phyloP scores from a whole-genome alignment of 2,329 filamentous ascomycete genomes.

The Exophiala phaeomuriformis region DNA sequence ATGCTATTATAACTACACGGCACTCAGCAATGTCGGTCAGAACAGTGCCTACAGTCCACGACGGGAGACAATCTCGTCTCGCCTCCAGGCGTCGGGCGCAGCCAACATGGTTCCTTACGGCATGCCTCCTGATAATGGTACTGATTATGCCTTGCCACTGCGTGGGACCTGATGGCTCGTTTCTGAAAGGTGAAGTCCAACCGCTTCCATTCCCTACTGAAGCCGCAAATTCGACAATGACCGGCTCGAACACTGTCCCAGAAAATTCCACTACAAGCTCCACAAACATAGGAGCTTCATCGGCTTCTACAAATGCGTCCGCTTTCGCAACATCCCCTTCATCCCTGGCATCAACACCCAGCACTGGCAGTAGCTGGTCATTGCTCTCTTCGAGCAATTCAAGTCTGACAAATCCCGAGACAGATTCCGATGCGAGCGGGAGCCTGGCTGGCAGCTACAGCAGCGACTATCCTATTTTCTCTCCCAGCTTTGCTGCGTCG shows the following conservation, averaged over 20 bases:
- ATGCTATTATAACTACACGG: background rate
- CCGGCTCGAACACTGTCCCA: background rate
- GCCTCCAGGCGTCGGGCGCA: background rate
- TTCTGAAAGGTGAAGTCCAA: background rate
- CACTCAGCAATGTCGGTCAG: background rate
- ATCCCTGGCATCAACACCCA: too few relatives aligned
- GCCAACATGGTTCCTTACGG: background rate
- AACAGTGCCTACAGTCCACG: background rate
- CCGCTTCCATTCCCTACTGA: background rate
- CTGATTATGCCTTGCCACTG: background rate
- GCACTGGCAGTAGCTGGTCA: too few relatives aligned
- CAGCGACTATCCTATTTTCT: too few relatives aligned
- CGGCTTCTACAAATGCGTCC: too few relatives aligned
- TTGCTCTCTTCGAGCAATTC: too few relatives aligned
- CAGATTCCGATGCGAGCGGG: too few relatives aligned
- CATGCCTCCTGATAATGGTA: background rate
- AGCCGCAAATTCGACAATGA: slow-evolving; percentile 1
- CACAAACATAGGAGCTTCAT: background rate
- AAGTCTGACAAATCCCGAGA: too few relatives aligned
- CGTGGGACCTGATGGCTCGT: background rate
- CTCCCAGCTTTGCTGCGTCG: too few relatives aligned
- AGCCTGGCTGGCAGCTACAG: too few relatives aligned
- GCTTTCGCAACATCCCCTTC: too few relatives aligned
- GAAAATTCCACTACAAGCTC: background rate
- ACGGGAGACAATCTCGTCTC: too few relatives aligned